A percentile compares a stretch with the other conserved stretches of the same genome.
These are phyloP conservation scores for Cicer yamashitae DNA, from an alignment of 306 rosid species.

Conservation along the genomic window DNA sequence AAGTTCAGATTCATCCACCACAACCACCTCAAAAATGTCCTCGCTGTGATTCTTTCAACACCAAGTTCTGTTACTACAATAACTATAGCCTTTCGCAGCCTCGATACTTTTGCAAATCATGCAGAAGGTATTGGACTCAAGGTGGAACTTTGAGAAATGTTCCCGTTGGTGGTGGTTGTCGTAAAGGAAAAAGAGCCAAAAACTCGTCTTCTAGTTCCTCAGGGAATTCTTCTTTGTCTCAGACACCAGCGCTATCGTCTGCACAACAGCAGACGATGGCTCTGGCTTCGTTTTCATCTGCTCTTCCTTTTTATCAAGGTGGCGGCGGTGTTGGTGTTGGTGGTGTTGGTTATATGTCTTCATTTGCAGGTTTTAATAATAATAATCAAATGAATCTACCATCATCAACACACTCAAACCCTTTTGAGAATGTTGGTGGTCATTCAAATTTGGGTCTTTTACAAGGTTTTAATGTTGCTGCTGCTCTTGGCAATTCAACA, in stretches of 20 bases:
- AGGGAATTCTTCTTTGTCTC: slow-evolving; percentile 38
- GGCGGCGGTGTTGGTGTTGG: slow-evolving; percentile 19
- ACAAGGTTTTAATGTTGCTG: slow-evolving; percentile 51
- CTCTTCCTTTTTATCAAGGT: slow-evolving; percentile 40
- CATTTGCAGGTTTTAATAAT: slow-evolving; percentile 49
- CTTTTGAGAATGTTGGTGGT: slow-evolving; percentile 22
- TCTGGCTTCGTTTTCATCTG: background rate
- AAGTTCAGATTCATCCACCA: background rate
- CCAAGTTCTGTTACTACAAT: slow-evolving; percentile 75
- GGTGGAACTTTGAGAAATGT: slow-evolving; percentile 73
- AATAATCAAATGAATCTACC: background rate
- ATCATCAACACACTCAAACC: slow-evolving; percentile 9
- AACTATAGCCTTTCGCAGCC: slow-evolving; percentile 74
- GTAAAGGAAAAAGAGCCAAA: slow-evolving; percentile 59
- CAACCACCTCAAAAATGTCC: slow-evolving; percentile 49
- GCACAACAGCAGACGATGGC: background rate
- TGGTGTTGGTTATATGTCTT: slow-evolving; percentile 49
- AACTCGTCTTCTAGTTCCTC: background rate
- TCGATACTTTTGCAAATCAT: slow-evolving; percentile 64
- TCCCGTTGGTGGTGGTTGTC: slow-evolving; percentile 66
- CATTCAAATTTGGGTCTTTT: slow-evolving; percentile 54
- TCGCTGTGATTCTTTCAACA: slow-evolving; percentile 63
- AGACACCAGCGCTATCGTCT: background rate
- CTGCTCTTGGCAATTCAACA: slow-evolving; percentile 19
- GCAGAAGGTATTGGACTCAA: slow-evolving; percentile 73